phyloP scores from a whole-genome alignment of 306 rosid genomes.

The Dryas alaskensis region DNA sequence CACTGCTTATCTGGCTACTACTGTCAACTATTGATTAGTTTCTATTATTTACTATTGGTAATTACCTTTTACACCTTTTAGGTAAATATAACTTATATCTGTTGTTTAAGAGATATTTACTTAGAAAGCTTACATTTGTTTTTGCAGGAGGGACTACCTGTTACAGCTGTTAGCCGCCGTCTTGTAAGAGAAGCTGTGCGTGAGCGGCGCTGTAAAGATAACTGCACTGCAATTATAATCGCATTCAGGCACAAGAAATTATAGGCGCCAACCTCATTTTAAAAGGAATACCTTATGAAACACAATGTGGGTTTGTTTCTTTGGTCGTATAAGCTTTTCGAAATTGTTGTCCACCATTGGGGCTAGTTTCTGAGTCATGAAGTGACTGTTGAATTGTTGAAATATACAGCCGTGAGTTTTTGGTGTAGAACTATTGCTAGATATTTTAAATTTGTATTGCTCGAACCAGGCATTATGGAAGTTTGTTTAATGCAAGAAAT shows the following conservation, averaged over 20 bases:
- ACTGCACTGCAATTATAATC: conserved; percentile 74
- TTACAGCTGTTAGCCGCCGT: conserved; percentile 57
- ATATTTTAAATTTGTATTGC: background rate
- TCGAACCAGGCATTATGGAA: background rate
- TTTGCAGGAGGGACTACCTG: conserved; percentile 68
- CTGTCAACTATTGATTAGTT: too few relatives aligned
- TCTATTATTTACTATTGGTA: too few relatives aligned
- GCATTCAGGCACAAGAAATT: conserved; percentile 51
- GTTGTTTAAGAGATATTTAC: background rate
- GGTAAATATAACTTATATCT: background rate
- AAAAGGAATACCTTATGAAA: background rate
- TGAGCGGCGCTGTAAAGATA: conserved; percentile 84
- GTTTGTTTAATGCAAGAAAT: background rate
- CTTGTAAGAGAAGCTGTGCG: conserved; percentile 82
- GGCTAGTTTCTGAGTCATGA: background rate
- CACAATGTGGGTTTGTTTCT: background rate
- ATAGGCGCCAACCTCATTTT: background rate
- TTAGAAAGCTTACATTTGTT: background rate
- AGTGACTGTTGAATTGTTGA: background rate
- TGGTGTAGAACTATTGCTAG: background rate
- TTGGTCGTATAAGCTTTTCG: background rate
- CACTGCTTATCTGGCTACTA: too few relatives aligned
- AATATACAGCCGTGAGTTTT: background rate
- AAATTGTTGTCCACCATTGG: background rate
- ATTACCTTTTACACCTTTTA: too few relatives aligned